Evolutionary conservation across 768 basidiomycete species (phyloP).

Genomic region (Lactifluus subvellereus): DNA sequence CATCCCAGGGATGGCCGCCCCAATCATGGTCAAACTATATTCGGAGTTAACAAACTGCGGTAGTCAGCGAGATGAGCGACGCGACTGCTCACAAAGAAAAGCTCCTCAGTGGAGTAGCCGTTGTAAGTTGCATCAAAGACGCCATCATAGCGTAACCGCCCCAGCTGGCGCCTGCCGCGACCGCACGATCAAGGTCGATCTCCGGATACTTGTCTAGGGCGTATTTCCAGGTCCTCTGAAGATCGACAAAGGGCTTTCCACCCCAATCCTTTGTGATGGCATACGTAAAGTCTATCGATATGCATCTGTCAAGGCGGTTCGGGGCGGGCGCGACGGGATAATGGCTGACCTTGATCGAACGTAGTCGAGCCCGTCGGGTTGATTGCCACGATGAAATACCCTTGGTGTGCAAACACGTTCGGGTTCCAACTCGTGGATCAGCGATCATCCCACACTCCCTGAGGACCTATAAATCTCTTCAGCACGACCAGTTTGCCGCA

Average conservation of each 20-base stretch:
- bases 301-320: neutral
- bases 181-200: slow-evolving; percentile 52
- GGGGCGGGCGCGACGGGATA: neutral
- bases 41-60: neutral
- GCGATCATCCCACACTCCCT: slow-evolving; percentile 82
- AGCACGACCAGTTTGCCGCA: neutral
- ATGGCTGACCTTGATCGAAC: slow-evolving; percentile 68
- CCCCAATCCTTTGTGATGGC: slow-evolving; percentile 80
- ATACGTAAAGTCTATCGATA: slow-evolving; percentile 61
- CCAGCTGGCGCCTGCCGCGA: slow-evolving; percentile 77
- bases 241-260: slow-evolving; percentile 76
- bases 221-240: slow-evolving; percentile 69
- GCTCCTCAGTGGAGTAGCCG: slow-evolving; percentile 87
- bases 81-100: slow-evolving; percentile 67
- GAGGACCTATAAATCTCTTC: slow-evolving; percentile 43
- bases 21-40: slow-evolving; percentile 79
- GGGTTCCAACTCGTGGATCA: slow-evolving; percentile 96
- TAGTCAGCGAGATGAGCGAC: too few relatives aligned
- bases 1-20: slow-evolving; percentile 77
- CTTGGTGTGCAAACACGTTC: slow-evolving; percentile 68
- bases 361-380: slow-evolving; percentile 95
- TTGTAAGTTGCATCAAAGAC: slow-evolving; percentile 78
- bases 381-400: slow-evolving; percentile 82
- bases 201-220: slow-evolving; percentile 65
- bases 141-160: slow-evolving; percentile 92